phyloP scores from a whole-genome alignment of 768 basidiomycete genomes.

The Strobilomyces confusus region DNA sequence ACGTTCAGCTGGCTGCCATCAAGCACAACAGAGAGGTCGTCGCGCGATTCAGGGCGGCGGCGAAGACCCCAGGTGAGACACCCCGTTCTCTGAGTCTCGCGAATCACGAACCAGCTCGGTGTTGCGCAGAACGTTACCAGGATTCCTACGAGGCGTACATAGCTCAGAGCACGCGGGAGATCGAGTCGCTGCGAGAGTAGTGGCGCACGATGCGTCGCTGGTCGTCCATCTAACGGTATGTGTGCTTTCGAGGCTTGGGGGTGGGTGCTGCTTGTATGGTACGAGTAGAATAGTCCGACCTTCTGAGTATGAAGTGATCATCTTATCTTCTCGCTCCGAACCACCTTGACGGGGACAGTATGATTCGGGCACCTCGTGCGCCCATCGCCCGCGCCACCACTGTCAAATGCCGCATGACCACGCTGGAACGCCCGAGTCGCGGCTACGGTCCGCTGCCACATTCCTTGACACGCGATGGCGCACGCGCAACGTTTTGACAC shows the following conservation, averaged over 20 bases:
- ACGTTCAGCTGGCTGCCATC: conserved; percentile 75
- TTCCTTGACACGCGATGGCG: too few relatives aligned
- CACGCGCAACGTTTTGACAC: too few relatives aligned
- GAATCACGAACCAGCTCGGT: background rate
- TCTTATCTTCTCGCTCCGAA: too few relatives aligned
- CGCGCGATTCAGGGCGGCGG: conserved; percentile 56
- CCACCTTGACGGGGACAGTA: too few relatives aligned
- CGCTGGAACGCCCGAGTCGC: too few relatives aligned
- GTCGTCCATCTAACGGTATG: background rate
- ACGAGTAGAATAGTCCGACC: background rate
- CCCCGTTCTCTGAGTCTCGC: background rate
- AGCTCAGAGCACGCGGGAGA: conserved; percentile 53
- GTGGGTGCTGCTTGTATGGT: background rate
- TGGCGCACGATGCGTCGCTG: background rate
- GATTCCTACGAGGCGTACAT: conserved; percentile 62
- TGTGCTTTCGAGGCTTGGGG: background rate
- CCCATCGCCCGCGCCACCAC: too few relatives aligned
- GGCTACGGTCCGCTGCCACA: too few relatives aligned
- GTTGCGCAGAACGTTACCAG: conserved; percentile 44
- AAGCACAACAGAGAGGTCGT: conserved; percentile 68
- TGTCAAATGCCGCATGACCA: too few relatives aligned
- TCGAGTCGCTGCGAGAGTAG: conserved; percentile 63
- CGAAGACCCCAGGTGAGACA: conserved; percentile 48
- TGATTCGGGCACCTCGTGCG: too few relatives aligned
- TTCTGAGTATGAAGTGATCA: too few relatives aligned